phyloP scores from a whole-genome alignment of 2,329 filamentous ascomycete species.

The Neofusicoccum laricinum region DNA sequence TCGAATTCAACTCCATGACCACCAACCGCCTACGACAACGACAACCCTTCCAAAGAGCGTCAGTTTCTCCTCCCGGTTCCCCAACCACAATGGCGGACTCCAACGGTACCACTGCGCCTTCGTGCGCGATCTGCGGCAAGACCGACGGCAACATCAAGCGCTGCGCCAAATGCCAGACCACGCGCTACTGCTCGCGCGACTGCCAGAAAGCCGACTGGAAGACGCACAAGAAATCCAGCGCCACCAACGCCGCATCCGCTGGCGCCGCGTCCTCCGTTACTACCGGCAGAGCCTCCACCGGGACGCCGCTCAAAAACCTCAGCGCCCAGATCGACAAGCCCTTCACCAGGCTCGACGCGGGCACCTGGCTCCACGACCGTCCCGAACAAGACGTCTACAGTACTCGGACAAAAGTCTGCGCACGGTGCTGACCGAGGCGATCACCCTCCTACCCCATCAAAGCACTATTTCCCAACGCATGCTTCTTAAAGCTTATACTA shows the following conservation, averaged over 20 bases:
- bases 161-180: slow-evolving; percentile 30
- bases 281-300: neutral
- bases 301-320: slow-evolving; percentile 15
- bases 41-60: no score
- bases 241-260: neutral
- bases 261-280: slow-evolving; percentile 1
- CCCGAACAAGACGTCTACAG: slow-evolving; percentile 22
- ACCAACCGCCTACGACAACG: no score
- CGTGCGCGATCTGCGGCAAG: slow-evolving; percentile 27
- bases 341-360: slow-evolving; percentile 24
- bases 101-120: neutral
- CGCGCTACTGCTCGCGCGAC: slow-evolving; percentile 31
- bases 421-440: no score
- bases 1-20: no score
- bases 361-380: slow-evolving; percentile 26
- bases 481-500: no score
- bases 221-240: slow-evolving; percentile 32
- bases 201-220: slow-evolving; percentile 35
- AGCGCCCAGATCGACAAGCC: slow-evolving; percentile 23
- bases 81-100: neutral
- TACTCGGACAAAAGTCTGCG: no score
- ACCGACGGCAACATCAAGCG: slow-evolving; percentile 22
- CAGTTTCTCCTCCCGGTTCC: no score
- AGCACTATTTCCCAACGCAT: no score
- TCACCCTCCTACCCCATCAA: no score